Evolutionary conservation across 306 rosid species (phyloP).

Genomic region (Casuarina equisetifolia): DNA sequence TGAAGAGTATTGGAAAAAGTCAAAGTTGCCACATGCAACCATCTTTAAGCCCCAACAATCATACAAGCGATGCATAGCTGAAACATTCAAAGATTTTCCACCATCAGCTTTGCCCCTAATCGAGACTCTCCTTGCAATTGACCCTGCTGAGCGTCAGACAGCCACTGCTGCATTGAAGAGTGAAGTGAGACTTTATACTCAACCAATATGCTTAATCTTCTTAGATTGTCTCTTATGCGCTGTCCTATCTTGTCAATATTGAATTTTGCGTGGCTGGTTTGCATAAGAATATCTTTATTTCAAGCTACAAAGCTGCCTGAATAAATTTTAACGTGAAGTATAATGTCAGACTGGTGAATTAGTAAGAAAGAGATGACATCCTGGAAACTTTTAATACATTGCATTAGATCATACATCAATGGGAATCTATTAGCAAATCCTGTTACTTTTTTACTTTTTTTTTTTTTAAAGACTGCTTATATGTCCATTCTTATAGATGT

Average conservation of each 20-base stretch:
- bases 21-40: slow-evolving; percentile 86
- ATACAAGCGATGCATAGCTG: slow-evolving; percentile 73
- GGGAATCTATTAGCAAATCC: background rate
- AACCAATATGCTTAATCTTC: slow-evolving; percentile 16
- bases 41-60: slow-evolving; percentile 86
- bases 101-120: slow-evolving; percentile 74
- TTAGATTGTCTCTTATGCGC: slow-evolving; percentile 8
- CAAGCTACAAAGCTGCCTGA: slow-evolving; percentile 3
- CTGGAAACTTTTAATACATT: background rate
- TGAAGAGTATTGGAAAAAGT: slow-evolving; percentile 86
- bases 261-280: slow-evolving; percentile 10
- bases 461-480: background rate
- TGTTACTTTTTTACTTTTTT: background rate
- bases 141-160: slow-evolving; percentile 77
- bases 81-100: slow-evolving; percentile 76
- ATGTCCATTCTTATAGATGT: background rate
- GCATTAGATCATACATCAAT: background rate
- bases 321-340: background rate
- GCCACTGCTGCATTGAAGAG: slow-evolving; percentile 79
- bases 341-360: background rate
- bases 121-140: slow-evolving; percentile 78
- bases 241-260: slow-evolving; percentile 3
- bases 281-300: slow-evolving; percentile 1
- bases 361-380: background rate
- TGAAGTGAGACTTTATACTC: slow-evolving; percentile 64